A percentile compares a stretch with the other conserved stretches of the same genome.
Conservation (phyloP, 495 filamentous ascomycete genomes). For the Aspergillus incahuasiensis region DNA sequence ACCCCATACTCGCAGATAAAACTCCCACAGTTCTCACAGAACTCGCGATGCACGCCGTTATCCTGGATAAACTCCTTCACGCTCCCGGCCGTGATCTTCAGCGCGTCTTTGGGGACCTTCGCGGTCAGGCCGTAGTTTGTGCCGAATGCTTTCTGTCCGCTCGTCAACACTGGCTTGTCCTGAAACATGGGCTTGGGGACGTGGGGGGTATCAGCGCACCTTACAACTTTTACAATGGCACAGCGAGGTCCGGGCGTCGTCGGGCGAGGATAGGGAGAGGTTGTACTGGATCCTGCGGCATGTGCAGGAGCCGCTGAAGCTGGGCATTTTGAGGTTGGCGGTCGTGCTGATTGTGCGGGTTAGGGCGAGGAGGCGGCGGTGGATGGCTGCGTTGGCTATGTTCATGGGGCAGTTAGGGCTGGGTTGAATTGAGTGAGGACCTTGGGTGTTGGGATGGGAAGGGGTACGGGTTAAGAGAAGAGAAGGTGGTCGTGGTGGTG, state of each 20-base stretch:
- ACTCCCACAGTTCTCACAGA: conserved; percentile 59
- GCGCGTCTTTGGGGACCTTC: conserved; percentile 51
- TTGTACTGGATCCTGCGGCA: conserved; percentile 46
- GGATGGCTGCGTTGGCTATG: not conserved
- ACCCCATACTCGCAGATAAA: conserved; percentile 63
- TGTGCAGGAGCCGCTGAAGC: conserved; percentile 45
- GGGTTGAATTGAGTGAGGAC: too few relatives aligned
- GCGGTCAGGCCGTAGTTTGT: conserved; percentile 59
- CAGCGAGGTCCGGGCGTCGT: conserved; percentile 59
- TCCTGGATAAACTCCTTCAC: conserved; percentile 51
- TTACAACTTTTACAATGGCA: conserved; percentile 65
- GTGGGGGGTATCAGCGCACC: conserved; percentile 13
- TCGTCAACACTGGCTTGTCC: not conserved
- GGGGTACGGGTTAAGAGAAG: too few relatives aligned
- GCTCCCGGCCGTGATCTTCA: conserved; percentile 35
- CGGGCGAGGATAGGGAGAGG: conserved; percentile 39
- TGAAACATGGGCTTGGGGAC: not conserved
- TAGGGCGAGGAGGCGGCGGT: not conserved
- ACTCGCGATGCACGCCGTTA: conserved; percentile 60
- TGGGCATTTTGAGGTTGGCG: conserved; percentile 30
- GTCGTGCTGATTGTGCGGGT: too few relatives aligned
- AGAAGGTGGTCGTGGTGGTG: too few relatives aligned
- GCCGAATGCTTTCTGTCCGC: conserved; percentile 53
- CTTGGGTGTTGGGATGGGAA: not conserved
- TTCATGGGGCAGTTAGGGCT: not conserved